These are phyloP conservation scores for Aspergillus olivimuriae DNA, from an alignment of 495 filamentous ascomycete genomes.

Conservation along the genomic window DNA sequence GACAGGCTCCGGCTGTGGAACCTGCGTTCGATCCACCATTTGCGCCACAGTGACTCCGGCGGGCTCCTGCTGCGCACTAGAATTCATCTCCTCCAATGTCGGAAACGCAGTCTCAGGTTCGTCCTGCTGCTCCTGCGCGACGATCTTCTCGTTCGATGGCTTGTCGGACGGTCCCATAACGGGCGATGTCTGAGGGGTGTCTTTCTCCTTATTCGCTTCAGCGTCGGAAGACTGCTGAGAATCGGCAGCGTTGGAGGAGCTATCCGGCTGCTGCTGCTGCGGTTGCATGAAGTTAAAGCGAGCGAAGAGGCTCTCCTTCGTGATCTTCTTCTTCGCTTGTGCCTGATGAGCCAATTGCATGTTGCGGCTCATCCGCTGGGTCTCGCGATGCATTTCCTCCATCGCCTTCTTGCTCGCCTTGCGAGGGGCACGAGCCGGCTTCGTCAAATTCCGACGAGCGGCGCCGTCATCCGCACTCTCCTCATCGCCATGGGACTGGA, in stretches of 20 bases:
- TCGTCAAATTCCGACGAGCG: slow-evolving; percentile 52
- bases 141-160: slow-evolving; percentile 14
- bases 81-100: slow-evolving; percentile 16
- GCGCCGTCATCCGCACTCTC: slow-evolving; percentile 49
- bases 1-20: slow-evolving; percentile 1
- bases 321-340: slow-evolving; percentile 86
- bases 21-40: slow-evolving; percentile 1
- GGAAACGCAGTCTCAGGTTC: slow-evolving; percentile 9
- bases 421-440: slow-evolving; percentile 61
- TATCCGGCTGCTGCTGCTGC: slow-evolving; percentile 18
- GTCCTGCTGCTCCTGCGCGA: slow-evolving; percentile 4
- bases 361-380: slow-evolving; percentile 81
- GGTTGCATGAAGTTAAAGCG: slow-evolving; percentile 66
- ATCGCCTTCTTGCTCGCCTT: slow-evolving; percentile 94
- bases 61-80: slow-evolving; percentile 3
- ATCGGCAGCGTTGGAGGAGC: slow-evolving; percentile 35
- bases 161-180: slow-evolving; percentile 22
- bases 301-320: slow-evolving; percentile 76
- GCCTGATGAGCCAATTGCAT: slow-evolving; percentile 90
- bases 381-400: slow-evolving; percentile 92
- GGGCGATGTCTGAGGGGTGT: slow-evolving; percentile 49
- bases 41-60: slow-evolving; percentile 4
- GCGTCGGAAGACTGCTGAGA: slow-evolving; percentile 44
- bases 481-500: slow-evolving; percentile 19
- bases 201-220: slow-evolving; percentile 35